Percentiles rank a stretch among this genome's conserved stretches.
Conservation (phyloP, 176 grass and related monocot genomes). For the Hordeum vulgare region DNA sequence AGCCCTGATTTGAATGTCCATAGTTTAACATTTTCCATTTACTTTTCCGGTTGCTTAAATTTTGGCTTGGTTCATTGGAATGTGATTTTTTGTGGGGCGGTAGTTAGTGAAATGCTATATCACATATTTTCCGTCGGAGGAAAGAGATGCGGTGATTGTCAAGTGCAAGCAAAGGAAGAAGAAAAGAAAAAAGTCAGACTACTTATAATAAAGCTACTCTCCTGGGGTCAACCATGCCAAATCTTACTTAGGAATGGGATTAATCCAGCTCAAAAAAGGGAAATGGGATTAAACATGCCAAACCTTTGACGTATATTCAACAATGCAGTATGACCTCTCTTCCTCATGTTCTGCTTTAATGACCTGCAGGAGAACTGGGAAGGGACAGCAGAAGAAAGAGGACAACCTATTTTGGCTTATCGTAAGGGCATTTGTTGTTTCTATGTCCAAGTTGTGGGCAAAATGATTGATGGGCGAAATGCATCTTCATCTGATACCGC, state of each 20-base stretch:
- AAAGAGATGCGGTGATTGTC: neutral
- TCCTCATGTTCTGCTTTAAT: neutral
- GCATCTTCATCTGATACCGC: neutral
- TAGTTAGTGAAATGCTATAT: neutral
- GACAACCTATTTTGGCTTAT: conserved; percentile 54
- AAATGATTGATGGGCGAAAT: conserved; percentile 16
- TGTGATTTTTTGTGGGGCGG: neutral
- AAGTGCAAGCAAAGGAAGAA: neutral
- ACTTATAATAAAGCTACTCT: neutral
- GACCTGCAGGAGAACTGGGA: conserved; percentile 25
- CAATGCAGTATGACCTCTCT: no score
- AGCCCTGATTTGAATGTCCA: no score
- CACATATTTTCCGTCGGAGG: neutral
- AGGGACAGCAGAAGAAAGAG: conserved; percentile 27
- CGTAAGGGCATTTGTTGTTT: conserved; percentile 48
- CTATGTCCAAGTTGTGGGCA: conserved; percentile 47
- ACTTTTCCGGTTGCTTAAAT: neutral
- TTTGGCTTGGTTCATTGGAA: neutral
- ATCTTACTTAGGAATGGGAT: neutral
- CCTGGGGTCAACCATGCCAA: neutral
- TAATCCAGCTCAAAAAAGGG: no score
- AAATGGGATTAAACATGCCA: neutral
- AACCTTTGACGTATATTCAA: neutral
- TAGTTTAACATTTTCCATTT: neutral
- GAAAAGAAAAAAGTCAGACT: neutral